A percentile compares a stretch with the other conserved stretches of the same genome.
These are phyloP conservation scores for Lachancea fermentati DNA, from an alignment of 805 yeast genomes.

Conservation along the genomic window DNA sequence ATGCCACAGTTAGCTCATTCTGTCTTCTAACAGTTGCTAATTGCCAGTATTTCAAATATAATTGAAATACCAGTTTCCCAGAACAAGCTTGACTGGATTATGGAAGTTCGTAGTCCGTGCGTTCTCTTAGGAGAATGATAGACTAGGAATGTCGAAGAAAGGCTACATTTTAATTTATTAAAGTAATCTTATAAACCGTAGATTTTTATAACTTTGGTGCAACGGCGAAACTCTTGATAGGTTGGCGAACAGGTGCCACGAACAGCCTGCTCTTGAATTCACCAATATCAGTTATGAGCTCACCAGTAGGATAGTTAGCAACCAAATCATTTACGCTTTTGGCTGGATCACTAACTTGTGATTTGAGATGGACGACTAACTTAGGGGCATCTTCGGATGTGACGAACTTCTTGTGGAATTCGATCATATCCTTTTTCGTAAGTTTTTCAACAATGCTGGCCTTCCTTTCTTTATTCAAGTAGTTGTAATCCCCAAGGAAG, in stretches of 20 bases:
- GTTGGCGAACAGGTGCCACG: constrained; percentile 58
- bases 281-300: constrained; percentile 39
- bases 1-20: constrained; percentile 36
- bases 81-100: constrained; percentile 31
- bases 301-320: constrained; percentile 45
- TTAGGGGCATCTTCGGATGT: constrained; percentile 34
- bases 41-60: constrained; percentile 34
- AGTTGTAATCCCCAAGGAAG: constrained; percentile 74
- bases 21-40: constrained; percentile 33
- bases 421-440: constrained; percentile 51
- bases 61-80: constrained; percentile 35
- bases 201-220: constrained; percentile 12
- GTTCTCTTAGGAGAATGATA: constrained; percentile 22
- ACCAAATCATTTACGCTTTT: constrained; percentile 18
- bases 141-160: constrained; percentile 36
- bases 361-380: constrained; percentile 57
- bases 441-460: constrained; percentile 51
- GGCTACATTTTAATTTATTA: constrained; percentile 26
- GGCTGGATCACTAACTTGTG: constrained; percentile 34
- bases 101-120: constrained; percentile 37
- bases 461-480: constrained; percentile 49
- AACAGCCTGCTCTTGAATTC: constrained; percentile 51
- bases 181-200: background rate
- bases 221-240: constrained; percentile 35
- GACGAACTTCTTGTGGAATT: constrained; percentile 46